Base-by-base conservation (phyloP, 2,329 filamentous ascomycete genomes). In the Colletotrichum eremochloae region DNA sequence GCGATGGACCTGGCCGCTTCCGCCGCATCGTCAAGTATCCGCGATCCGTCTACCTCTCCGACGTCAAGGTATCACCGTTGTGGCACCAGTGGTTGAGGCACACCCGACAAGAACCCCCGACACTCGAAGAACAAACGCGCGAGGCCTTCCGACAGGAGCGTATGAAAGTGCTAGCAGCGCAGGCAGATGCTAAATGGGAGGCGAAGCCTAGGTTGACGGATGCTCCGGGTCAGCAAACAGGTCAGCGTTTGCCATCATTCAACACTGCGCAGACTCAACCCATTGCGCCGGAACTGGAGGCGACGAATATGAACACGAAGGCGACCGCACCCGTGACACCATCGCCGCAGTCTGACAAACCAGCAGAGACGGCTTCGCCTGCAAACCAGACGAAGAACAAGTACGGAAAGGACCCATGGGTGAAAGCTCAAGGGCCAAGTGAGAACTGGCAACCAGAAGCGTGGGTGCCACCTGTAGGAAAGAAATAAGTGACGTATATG, bases 71-170 rank as follows among this genome's bases (percentile, higher is more conserved):
- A 72, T 83, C 87, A 63, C 90, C 91, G 14, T 84, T 86, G 74
- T 93, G 91, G 91, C 90, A 92, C 80, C 90, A 92, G 77, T 93
- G 91, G 91, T 84, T 93, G 61, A 88, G 91, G 20, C 85, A 92
- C 79, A 88, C 86, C 57, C 87, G 91, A 29, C 73, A 77, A 2
- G 79, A 86, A 0, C 83, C 90, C 2, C 91, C 91, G 0, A 86
- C 83, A 2, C 79, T 92, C 14, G 80, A 81, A 1, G 91, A 93
- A 79, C 89, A 92, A 79, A 77, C 81, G 8, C 79, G 78, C 44
- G 90, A 93, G 65, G 78, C 89, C 1, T 77, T 79, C 14, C 85
- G 91, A 36, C 88, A 86, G 79, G 82, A 83, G 63, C 83, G 85
- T 70, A 85, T 92, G 75, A 87, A 86, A 78, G 73, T 84, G 7